Base-by-base conservation (phyloP, 225 moss, liverwort and hornwort genomes). In the Asterella californica region DNA sequence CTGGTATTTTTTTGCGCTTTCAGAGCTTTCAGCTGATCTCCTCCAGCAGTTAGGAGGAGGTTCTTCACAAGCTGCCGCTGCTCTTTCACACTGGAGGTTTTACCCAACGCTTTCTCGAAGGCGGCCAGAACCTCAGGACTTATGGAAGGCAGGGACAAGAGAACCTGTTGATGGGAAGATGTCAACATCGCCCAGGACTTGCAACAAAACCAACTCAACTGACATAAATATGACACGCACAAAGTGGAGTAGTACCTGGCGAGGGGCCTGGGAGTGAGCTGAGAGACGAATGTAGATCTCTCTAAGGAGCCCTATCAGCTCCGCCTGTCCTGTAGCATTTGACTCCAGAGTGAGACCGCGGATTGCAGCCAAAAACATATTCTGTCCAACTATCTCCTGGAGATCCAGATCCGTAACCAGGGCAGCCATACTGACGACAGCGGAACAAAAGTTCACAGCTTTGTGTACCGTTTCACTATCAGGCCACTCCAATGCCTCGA, bases 401-500 rank as follows among this genome's bases (percentile, higher is more conserved):
- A 99, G 87, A 74, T 95, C 89, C 81, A 88, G 82, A 63, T 95
- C 91, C 10, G 81, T 90, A 70, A 84, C 83, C 69, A 86, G 65
- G 70, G 88, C 85, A 64, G 95, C 92, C 78, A 94, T 88, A 81
- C 88, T 89, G 29, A 88, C 91, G 79, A 95, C 92, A 75, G 93
- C 88, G 47, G 89, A 78, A 85, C 95, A 99, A 79, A 99, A 99
- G n/a, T 83, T 81, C 63, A 90, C 87, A 72, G 95, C 95, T 82
- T 95, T 99, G 57, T 99, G 95, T 53, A 99, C 90, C 72, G 99
- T 87, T 83, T 99, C 99, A 79, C 93, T 95, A 85, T 99, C 99
- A n/a, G 93, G 93, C 99, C 99, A 95, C 84, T 93, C 95, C 74
- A 99, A 82, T 18, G 95, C 93, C 72, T 90, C 92, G 34, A 95